Evolutionary conservation across 2,329 filamentous ascomycete species (phyloP).

Genomic region (Cercospora zeae-maydis): DNA sequence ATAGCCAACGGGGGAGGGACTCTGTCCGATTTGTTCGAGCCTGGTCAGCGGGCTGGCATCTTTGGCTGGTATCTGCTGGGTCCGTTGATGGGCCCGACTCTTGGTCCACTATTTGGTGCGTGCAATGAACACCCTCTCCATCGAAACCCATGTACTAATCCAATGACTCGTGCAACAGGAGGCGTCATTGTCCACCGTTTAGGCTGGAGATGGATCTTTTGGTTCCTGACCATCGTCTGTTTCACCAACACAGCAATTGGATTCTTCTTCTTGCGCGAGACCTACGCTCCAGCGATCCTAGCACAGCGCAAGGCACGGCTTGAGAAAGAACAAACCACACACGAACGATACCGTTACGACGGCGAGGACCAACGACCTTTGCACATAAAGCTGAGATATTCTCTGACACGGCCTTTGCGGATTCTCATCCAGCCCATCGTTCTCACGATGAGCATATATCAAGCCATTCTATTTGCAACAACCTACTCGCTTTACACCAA

Average conservation of each 20-base stretch:
- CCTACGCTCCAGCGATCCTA: slow-evolving; percentile 44
- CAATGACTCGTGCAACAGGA: not conserved
- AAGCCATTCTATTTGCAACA: slow-evolving; percentile 48
- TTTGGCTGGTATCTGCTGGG: slow-evolving; percentile 48
- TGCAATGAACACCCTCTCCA: too few species aligned
- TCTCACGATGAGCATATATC: slow-evolving; percentile 45
- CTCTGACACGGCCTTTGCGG: slow-evolving; percentile 41
- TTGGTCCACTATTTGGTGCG: slow-evolving; percentile 43
- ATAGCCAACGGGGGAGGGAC: slow-evolving; percentile 52
- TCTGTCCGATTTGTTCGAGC: slow-evolving; percentile 51
- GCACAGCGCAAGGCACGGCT: slow-evolving; percentile 35
- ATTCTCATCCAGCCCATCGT: slow-evolving; percentile 48
- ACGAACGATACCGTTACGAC: slow-evolving; percentile 42
- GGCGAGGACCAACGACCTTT: slow-evolving; percentile 43
- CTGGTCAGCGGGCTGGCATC: slow-evolving; percentile 45
- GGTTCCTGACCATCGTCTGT: slow-evolving; percentile 45
- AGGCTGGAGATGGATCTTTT: slow-evolving; percentile 51
- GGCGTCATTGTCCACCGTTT: slow-evolving; percentile 45
- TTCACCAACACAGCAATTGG: slow-evolving; percentile 42
- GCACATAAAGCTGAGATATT: slow-evolving; percentile 37
- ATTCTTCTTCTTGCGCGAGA: slow-evolving; percentile 46
- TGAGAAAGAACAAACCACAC: slow-evolving; percentile 37
- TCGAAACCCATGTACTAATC: not conserved
- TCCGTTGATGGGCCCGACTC: slow-evolving; percentile 41
- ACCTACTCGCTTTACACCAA: slow-evolving; percentile 50